Conservation (phyloP, 2,329 filamentous ascomycete genomes). For the Colletotrichum limetticola region DNA sequence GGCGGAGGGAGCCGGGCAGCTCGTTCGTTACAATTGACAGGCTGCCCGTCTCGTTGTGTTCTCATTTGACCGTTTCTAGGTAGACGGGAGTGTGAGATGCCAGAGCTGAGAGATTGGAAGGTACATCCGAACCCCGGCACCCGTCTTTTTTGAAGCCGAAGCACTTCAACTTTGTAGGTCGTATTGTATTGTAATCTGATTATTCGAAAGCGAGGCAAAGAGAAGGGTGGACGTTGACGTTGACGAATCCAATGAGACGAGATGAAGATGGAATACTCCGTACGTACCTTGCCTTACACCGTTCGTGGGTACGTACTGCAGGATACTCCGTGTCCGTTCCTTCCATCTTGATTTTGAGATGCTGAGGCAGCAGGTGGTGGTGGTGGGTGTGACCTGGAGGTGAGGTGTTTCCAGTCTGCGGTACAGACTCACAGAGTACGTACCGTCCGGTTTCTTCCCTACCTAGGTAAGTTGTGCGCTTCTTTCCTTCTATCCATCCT, state of each 20-base stretch:
- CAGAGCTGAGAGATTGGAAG: not conserved
- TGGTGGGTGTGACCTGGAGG: too few relatives aligned
- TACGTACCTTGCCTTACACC: too few relatives aligned
- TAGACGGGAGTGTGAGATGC: not conserved
- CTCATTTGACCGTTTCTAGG: not conserved
- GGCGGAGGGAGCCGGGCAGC: slow-evolving; percentile 14
- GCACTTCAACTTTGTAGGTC: not conserved
- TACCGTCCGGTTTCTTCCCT: not conserved
- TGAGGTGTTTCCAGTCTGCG: too few relatives aligned
- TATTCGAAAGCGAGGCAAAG: not conserved
- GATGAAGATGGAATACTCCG: not conserved
- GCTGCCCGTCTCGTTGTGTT: not conserved
- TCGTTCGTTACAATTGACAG: not conserved
- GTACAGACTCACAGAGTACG: not conserved
- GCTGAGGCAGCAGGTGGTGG: too few relatives aligned
- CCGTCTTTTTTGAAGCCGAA: not conserved
- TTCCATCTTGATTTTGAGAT: too few relatives aligned
- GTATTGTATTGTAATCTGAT: not conserved
- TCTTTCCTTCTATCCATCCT: slow-evolving; percentile 1
- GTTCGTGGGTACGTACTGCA: too few relatives aligned
- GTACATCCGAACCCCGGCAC: not conserved
- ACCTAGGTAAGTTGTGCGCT: not conserved
- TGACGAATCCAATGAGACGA: not conserved
- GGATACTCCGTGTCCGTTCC: too few relatives aligned
- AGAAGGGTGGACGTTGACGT: too few relatives aligned